Base-by-base conservation (phyloP, 345 rosid species). In the Pugionium dolabratum region DNA sequence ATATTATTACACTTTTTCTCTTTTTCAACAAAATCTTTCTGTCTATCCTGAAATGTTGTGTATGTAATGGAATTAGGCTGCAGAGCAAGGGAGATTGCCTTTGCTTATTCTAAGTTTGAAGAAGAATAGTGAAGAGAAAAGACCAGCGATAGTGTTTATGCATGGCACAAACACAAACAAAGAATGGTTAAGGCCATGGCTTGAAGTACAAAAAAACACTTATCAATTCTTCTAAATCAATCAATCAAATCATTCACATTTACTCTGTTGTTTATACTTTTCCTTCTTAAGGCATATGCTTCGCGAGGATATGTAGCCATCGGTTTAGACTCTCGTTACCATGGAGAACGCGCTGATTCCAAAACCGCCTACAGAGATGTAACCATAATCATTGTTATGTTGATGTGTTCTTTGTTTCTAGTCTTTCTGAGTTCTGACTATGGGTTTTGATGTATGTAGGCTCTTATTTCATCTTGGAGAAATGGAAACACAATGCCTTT, bases 401-500 rank as follows among this genome's bases (percentile, higher is more conserved):
- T 3, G 40, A 4, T 32, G 67, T 7, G 35, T 65, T 27, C 7
- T 7, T 11, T 40, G 46, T 4, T 1, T 29, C 2, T 49, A 6
- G 11, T 64, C 7, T 65, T 65, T 4, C 2, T 65, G 54, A 30
- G 56, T 35, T 65, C 48, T 60, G 6, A 45, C 25, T 18, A 59
- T 53, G 48, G 41, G 4, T 2, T 42, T 58, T 59, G 54, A 28
- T 64, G 53, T 53, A 29, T 79, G 78, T 81, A 94, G 99, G 97
- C 91, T 67, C 87, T 94, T 61, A 75, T 90, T 6, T 85, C 96
- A 57, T 79, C 97, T 28, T 94, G 99, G 97, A 86, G 56, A 70
- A 81, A 74, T 7, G 95, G 97, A 50, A 82, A 84, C 55, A 88
- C 88, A 30, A 86, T 93, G 98, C 97, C 98, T 36, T 93, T 93